Percentiles rank a stretch among this genome's conserved stretches.
Evolutionary conservation across 2,329 filamentous ascomycete species (phyloP).

Genomic region (Colletotrichum sp.): DNA sequence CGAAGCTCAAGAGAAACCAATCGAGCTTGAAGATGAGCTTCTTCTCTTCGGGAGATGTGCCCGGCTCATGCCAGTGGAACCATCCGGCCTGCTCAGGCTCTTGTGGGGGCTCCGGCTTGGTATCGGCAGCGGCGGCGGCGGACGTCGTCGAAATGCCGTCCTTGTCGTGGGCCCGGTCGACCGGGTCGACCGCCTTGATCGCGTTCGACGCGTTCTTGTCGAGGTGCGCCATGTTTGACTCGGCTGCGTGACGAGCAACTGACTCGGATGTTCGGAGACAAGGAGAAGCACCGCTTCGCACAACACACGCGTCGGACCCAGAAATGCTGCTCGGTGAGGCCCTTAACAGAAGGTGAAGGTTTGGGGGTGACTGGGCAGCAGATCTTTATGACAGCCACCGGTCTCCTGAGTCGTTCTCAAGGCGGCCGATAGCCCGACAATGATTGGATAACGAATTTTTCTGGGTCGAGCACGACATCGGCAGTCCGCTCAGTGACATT

Average conservation of each 20-base stretch:
- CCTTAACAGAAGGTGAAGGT: not conserved
- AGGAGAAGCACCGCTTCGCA: not conserved
- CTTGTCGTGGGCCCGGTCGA: not conserved
- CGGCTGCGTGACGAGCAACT: not conserved
- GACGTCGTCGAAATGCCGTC: slow-evolving; percentile 2
- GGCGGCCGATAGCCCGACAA: not conserved
- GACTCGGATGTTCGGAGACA: not conserved
- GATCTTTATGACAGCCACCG: not conserved
- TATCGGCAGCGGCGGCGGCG: not conserved
- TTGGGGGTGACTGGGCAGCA: not conserved
- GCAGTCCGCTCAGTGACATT: not conserved
- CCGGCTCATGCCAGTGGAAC: slow-evolving; percentile 48
- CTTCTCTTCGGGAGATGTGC: slow-evolving; percentile 45
- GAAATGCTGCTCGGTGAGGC: not conserved
- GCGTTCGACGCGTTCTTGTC: slow-evolving; percentile 4
- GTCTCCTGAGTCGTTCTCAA: not conserved
- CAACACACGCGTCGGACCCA: not conserved
- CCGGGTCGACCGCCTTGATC: not conserved
- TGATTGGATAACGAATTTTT: slow-evolving; percentile 13
- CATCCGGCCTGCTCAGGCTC: slow-evolving; percentile 24
- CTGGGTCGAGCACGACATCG: slow-evolving; percentile 20
- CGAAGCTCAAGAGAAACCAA: slow-evolving; percentile 46
- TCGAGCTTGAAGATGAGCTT: slow-evolving; percentile 54
- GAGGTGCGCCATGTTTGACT: not conserved
- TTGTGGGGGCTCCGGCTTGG: slow-evolving; percentile 19